A percentile compares a stretch with the other conserved stretches of the same genome.
Evolutionary conservation across 2,329 filamentous ascomycete species (phyloP).

Genomic region (Paramyrothecium sp.): DNA sequence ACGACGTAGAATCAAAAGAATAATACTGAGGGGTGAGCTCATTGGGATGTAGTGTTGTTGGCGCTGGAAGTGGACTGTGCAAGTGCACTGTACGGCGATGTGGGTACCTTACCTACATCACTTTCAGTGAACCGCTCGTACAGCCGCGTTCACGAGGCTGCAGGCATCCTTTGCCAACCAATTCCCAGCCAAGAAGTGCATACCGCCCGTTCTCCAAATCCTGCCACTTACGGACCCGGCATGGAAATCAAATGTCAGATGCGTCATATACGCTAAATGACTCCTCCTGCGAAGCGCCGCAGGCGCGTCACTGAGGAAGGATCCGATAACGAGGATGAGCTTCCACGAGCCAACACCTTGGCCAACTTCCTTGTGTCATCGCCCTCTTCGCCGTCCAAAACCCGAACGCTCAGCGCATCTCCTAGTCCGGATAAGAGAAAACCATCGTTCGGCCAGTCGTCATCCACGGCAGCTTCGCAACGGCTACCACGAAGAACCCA

Average conservation of each 20-base stretch:
- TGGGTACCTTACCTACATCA: slow-evolving; percentile 11
- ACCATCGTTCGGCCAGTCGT: slow-evolving; percentile 10
- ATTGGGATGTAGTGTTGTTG: no score
- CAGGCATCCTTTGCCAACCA: slow-evolving; percentile 6
- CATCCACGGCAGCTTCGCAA: slow-evolving; percentile 15
- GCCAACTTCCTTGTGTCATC: slow-evolving; percentile 54
- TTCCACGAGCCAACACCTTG: slow-evolving; percentile 42
- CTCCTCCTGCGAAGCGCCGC: slow-evolving; percentile 57
- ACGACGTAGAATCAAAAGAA: no score
- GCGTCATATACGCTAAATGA: slow-evolving; percentile 42
- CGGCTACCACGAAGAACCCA: slow-evolving; percentile 21
- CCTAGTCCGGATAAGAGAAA: slow-evolving; percentile 39
- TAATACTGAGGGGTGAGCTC: no score
- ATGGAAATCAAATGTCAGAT: slow-evolving; percentile 23
- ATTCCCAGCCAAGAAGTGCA: slow-evolving; percentile 6
- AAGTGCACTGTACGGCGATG: slow-evolving; percentile 12
- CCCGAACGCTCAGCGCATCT: slow-evolving; percentile 29
- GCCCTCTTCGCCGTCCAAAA: slow-evolving; percentile 38
- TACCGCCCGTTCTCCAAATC: neutral
- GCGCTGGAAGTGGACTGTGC: no score
- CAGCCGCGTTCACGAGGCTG: slow-evolving; percentile 14
- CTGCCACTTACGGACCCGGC: neutral
- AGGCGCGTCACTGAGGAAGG: slow-evolving; percentile 53
- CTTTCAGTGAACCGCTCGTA: slow-evolving; percentile 7
- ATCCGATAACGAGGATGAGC: slow-evolving; percentile 50